Conservation (phyloP, 495 filamentous ascomycete species). For the Aspergillus egyptiacus region DNA sequence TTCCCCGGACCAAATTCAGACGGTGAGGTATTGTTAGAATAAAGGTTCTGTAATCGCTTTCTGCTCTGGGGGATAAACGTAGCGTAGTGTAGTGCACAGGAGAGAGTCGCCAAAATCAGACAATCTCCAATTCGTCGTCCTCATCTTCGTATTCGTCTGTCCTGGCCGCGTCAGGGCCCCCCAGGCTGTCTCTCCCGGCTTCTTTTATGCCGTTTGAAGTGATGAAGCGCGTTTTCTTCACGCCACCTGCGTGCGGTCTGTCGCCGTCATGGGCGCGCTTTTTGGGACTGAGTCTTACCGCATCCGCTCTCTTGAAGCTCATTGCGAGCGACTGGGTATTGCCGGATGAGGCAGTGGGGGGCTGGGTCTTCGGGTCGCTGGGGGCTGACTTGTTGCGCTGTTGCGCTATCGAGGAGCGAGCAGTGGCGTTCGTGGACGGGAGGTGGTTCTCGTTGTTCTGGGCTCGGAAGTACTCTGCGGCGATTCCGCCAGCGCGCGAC, state of each 20-base stretch:
- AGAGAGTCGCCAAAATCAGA: constrained; percentile 21
- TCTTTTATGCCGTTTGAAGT: constrained; percentile 70
- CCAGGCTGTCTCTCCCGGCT: constrained; percentile 69
- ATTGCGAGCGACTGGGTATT: constrained; percentile 14
- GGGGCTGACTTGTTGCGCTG: constrained; percentile 3
- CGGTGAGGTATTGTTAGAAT: neutral
- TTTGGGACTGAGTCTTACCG: constrained; percentile 63
- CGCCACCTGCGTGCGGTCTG: constrained; percentile 31
- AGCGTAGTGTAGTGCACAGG: too few species aligned
- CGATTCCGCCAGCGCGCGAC: constrained; percentile 55
- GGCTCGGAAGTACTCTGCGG: constrained; percentile 71
- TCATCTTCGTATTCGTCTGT: constrained; percentile 33
- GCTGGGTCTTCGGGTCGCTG: neutral
- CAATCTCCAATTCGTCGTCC: constrained; percentile 54
- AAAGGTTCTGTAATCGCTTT: neutral
- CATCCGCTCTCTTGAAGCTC: constrained; percentile 32
- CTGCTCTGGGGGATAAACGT: too few species aligned
- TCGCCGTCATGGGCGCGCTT: constrained; percentile 45
- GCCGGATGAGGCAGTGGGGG: constrained; percentile 10
- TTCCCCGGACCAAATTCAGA: too few species aligned
- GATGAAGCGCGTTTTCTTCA: constrained; percentile 79
- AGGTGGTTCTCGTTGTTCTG: constrained; percentile 26
- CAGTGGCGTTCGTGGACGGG: neutral
- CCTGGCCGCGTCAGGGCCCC: constrained; percentile 36
- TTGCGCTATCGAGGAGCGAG: too few species aligned